phyloP scores from a whole-genome alignment of 2,329 filamentous ascomycete genomes.

The Trichoderma polysporum region DNA sequence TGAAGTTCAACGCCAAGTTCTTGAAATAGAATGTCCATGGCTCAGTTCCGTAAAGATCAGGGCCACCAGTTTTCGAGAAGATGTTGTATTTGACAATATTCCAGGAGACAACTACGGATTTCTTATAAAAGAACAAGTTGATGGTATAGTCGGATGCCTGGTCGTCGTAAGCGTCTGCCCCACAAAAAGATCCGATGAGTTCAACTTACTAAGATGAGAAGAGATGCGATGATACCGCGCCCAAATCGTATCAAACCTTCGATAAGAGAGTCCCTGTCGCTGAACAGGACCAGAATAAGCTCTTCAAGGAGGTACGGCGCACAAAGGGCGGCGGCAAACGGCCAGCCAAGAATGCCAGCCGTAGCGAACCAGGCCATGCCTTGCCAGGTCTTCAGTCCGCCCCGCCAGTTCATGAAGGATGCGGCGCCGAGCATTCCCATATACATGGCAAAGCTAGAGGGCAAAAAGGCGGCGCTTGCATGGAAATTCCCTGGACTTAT shows the following conservation, averaged over 20 bases:
- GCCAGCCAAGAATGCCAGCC: constrained; percentile 87
- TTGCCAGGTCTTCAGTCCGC: constrained; percentile 73
- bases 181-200: neutral
- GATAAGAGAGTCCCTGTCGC: constrained; percentile 58
- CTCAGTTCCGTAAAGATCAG: constrained; percentile 91
- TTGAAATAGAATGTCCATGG: constrained; percentile 96
- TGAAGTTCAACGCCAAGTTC: constrained; percentile 92
- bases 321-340: constrained; percentile 82
- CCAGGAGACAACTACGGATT: constrained; percentile 73
- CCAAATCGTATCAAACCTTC: constrained; percentile 61
- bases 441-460: constrained; percentile 97
- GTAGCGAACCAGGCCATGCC: constrained; percentile 90
- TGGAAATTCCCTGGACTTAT: constrained; percentile 92
- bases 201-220: constrained; percentile 65
- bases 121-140: constrained; percentile 84
- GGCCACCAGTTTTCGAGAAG: constrained; percentile 77
- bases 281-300: constrained; percentile 54
- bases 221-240: constrained; percentile 65
- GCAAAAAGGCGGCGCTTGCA: constrained; percentile 80
- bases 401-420: constrained; percentile 87
- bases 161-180: neutral
- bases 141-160: constrained; percentile 68
- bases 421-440: constrained; percentile 81
- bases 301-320: constrained; percentile 82
- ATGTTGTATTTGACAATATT: constrained; percentile 97